phyloP scores from a whole-genome alignment of 2,329 filamentous ascomycete genomes.

The Aspergillus sergii region DNA sequence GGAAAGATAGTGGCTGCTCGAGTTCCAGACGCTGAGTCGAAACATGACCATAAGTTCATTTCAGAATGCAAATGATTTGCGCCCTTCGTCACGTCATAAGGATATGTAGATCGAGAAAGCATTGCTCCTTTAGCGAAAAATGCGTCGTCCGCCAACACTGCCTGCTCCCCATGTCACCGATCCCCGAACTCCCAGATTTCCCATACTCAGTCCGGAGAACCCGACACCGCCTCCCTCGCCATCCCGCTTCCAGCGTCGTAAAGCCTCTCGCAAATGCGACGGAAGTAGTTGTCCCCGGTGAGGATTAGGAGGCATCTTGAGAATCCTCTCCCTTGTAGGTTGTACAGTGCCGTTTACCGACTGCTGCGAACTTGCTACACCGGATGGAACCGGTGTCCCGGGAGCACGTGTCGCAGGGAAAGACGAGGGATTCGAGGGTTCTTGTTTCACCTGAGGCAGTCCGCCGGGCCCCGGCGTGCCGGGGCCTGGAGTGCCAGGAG shows the following conservation, averaged over 20 bases:
- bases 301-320: slow-evolving; percentile 46
- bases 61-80: not conserved
- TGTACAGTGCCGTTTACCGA: not conserved
- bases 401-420: not conserved
- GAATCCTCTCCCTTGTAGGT: slow-evolving; percentile 26
- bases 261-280: slow-evolving; percentile 52
- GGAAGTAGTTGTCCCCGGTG: slow-evolving; percentile 52
- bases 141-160: slow-evolving; percentile 42
- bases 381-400: slow-evolving; percentile 14
- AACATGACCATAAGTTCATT: not conserved
- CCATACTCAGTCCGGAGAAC: slow-evolving; percentile 50
- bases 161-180: slow-evolving; percentile 47
- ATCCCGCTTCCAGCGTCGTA: slow-evolving; percentile 52
- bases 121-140: slow-evolving; percentile 42
- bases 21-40: not conserved
- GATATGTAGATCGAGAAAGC: not conserved
- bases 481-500: not conserved
- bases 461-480: not conserved
- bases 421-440: not conserved
- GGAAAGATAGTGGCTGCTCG: not conserved
- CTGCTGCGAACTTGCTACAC: not conserved
- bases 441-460: slow-evolving; percentile 8
- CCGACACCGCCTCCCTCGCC: slow-evolving; percentile 52
- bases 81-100: not conserved
- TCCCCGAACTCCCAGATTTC: slow-evolving; percentile 47